These are phyloP conservation scores for Pythium graminicola DNA, from an alignment of 352 stramenopile genomes.

Conservation along the genomic window DNA sequence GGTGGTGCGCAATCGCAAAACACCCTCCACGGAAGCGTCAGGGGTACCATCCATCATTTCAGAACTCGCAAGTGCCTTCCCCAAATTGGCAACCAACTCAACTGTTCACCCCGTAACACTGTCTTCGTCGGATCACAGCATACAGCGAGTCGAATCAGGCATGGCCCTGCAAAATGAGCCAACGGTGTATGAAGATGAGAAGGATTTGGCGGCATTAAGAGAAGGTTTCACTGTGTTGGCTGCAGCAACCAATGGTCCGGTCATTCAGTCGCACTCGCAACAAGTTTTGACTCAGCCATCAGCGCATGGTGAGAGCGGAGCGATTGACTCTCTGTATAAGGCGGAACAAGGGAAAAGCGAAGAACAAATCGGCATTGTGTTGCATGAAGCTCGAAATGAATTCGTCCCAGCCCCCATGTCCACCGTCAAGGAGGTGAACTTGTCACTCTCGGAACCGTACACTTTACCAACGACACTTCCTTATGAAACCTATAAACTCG, in stretches of 20 bases:
- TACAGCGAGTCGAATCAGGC: neutral
- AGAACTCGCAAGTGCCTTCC: neutral
- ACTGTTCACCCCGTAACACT: neutral
- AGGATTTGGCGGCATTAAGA: neutral
- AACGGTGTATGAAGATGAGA: too few relatives aligned
- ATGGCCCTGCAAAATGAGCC: neutral
- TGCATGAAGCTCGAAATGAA: too few relatives aligned
- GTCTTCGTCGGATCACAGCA: too few relatives aligned
- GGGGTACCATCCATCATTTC: too few relatives aligned
- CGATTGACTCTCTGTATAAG: too few relatives aligned
- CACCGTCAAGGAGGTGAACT: neutral
- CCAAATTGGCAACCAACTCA: neutral
- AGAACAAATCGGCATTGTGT: too few relatives aligned
- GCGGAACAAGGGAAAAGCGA: too few relatives aligned
- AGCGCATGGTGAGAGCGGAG: too few relatives aligned
- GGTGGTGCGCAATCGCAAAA: neutral
- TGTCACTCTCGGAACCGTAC: neutral
- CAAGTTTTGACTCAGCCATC: too few relatives aligned
- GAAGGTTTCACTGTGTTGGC: neutral
- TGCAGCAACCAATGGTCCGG: neutral
- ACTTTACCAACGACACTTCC: neutral
- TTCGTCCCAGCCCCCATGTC: neutral
- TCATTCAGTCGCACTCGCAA: too few relatives aligned
- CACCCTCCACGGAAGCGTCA: too few relatives aligned
- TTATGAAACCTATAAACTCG: slow-evolving; percentile 8